A percentile compares a stretch with the other conserved stretches of the same genome.
These are phyloP conservation scores for Aspergillus tubingensis DNA, from an alignment of 2,329 filamentous ascomycete species.

Conservation along the genomic window DNA sequence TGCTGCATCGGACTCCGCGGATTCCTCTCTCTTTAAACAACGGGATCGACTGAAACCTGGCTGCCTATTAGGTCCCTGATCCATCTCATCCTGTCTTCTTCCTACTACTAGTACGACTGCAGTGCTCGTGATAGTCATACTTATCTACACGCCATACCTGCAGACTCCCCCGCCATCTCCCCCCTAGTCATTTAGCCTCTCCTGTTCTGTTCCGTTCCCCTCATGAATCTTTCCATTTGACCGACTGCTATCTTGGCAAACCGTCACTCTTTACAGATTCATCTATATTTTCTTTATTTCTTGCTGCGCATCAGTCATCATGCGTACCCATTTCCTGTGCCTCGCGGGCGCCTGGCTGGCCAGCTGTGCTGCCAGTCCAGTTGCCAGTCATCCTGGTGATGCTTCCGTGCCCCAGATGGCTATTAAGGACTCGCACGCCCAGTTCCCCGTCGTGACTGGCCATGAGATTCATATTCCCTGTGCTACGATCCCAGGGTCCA, in stretches of 20 bases:
- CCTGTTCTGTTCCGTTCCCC: no score
- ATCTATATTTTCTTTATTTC: neutral
- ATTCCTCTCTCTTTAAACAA: no score
- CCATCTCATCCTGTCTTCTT: neutral
- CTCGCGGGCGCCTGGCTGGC: neutral
- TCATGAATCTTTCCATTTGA: no score
- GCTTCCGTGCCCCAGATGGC: neutral
- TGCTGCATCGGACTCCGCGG: neutral
- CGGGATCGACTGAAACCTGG: neutral
- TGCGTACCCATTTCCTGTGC: neutral
- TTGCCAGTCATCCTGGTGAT: neutral
- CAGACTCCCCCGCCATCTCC: no score
- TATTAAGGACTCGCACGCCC: neutral
- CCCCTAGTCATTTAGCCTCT: no score
- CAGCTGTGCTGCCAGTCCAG: neutral
- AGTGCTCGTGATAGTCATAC: no score
- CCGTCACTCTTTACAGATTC: neutral
- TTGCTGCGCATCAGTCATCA: neutral
- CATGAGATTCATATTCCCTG: conserved; percentile 5
- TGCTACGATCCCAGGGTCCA: neutral
- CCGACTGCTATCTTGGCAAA: no score
- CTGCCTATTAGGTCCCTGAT: neutral
- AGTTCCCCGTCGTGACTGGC: neutral
- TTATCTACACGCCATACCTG: no score
- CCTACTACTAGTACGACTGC: no score